Conservation (phyloP, 2,329 filamentous ascomycete genomes). For the Curvularia lunata region DNA sequence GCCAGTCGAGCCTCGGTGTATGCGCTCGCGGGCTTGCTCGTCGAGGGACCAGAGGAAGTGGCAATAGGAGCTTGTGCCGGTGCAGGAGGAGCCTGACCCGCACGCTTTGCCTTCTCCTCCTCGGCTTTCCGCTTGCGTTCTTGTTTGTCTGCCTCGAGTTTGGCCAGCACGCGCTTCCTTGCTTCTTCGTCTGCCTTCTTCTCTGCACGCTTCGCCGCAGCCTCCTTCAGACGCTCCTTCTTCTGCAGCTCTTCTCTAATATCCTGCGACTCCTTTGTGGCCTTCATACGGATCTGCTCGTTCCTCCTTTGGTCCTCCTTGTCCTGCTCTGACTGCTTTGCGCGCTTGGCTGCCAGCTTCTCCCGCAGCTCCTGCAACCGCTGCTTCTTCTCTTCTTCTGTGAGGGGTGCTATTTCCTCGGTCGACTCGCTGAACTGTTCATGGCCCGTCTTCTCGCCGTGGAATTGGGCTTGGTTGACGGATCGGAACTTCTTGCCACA, state of each 20-base stretch:
- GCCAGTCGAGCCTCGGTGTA: conserved; percentile 83
- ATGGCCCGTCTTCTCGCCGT: conserved; percentile 89
- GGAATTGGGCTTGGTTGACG: conserved; percentile 82
- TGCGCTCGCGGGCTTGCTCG: conserved; percentile 69
- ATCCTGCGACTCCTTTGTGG: conserved; percentile 86
- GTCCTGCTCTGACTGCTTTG: conserved; percentile 71
- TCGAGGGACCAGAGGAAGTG: conserved; percentile 56
- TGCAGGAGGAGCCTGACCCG: conserved; percentile 67
- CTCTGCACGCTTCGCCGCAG: conserved; percentile 82
- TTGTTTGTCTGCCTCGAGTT: conserved; percentile 94
- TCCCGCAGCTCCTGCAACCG: conserved; percentile 76
- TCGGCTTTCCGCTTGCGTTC: conserved; percentile 86
- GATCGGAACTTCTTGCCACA: conserved; percentile 91
- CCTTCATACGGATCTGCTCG: conserved; percentile 83
- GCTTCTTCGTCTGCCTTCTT: conserved; percentile 85
- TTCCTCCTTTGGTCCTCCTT: conserved; percentile 85
- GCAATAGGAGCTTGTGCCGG: conserved; percentile 56
- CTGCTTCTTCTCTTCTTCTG: conserved; percentile 87
- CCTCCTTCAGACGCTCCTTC: conserved; percentile 92
- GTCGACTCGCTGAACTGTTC: conserved; percentile 91
- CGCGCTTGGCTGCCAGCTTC: conserved; percentile 75
- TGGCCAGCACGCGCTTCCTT: conserved; percentile 86
- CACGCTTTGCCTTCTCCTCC: conserved; percentile 81
- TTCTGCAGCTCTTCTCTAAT: conserved; percentile 85
- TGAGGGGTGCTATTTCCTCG: conserved; percentile 88